phyloP scores from a whole-genome alignment of 148 eudicot genomes.

The Rhododendron molle region DNA sequence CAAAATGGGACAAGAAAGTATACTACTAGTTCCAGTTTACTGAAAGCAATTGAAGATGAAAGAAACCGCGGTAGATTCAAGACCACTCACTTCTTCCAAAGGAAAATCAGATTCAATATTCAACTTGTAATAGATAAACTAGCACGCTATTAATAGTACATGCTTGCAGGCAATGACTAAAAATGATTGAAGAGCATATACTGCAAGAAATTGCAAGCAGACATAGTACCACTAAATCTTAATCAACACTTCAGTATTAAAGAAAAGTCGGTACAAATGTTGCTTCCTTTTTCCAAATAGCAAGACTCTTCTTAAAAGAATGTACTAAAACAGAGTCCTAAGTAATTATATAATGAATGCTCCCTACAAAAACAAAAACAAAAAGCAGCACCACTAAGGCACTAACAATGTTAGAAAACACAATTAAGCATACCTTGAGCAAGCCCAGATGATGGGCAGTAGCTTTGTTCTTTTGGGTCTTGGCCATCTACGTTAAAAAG shows the following conservation, averaged over 20 bases:
- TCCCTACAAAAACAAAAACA: neutral
- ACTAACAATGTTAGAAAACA: neutral
- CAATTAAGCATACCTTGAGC: constrained; percentile 51
- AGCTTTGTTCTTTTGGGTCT: constrained; percentile 97
- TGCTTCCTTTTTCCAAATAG: neutral
- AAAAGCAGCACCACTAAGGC: neutral
- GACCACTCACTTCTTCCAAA: neutral
- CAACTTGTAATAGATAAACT: neutral
- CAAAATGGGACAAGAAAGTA: neutral
- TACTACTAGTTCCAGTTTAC: neutral
- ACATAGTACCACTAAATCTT: neutral
- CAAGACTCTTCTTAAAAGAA: neutral
- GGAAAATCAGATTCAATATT: neutral
- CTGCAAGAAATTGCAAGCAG: neutral
- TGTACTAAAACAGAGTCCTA: neutral
- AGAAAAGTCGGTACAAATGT: neutral
- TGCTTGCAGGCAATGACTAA: neutral
- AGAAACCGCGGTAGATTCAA: neutral
- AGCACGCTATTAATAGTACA: neutral
- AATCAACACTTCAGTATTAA: neutral
- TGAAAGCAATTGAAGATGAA: neutral
- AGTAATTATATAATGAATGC: neutral
- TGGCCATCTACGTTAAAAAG: constrained; percentile 72
- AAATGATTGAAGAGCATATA: neutral
- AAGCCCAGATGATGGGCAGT: constrained; percentile 96